These are phyloP conservation scores for Chenopodium quinoa DNA, from an alignment of 148 eudicot species.

Conservation along the genomic window DNA sequence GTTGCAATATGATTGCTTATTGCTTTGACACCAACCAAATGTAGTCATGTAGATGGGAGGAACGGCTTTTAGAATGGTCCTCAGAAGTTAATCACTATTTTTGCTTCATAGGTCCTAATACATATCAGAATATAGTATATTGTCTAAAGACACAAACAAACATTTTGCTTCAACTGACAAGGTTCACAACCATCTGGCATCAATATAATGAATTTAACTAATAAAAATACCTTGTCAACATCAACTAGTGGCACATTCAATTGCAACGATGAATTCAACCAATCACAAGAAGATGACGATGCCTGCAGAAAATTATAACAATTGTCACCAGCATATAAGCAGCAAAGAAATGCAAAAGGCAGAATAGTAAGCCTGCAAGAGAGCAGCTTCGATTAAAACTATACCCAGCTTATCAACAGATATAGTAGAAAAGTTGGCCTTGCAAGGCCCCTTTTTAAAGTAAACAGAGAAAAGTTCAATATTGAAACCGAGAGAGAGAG, in stretches of 20 bases:
- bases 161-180: neutral
- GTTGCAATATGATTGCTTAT: neutral
- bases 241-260: slow-evolving; percentile 86
- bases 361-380: neutral
- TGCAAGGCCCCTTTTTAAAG: neutral
- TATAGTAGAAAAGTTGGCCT: neutral
- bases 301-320: slow-evolving; percentile 39
- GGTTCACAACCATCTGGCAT: neutral
- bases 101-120: neutral
- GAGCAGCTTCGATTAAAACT: neutral
- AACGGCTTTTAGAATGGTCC: neutral
- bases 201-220: neutral
- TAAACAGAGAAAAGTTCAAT: neutral
- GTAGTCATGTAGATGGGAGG: neutral
- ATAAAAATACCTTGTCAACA: slow-evolving; percentile 74
- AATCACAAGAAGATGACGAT: slow-evolving; percentile 43
- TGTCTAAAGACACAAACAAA: neutral
- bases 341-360: neutral
- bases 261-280: slow-evolving; percentile 64
- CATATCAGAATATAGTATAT: neutral
- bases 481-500: neutral
- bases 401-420: neutral
- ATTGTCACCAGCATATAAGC: slow-evolving; percentile 2
- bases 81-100: neutral
- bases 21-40: neutral